Percentiles rank a stretch among this genome's conserved stretches.
phyloP scores from a whole-genome alignment of 2,329 filamentous ascomycete species.

The Chaetomium sp. region DNA sequence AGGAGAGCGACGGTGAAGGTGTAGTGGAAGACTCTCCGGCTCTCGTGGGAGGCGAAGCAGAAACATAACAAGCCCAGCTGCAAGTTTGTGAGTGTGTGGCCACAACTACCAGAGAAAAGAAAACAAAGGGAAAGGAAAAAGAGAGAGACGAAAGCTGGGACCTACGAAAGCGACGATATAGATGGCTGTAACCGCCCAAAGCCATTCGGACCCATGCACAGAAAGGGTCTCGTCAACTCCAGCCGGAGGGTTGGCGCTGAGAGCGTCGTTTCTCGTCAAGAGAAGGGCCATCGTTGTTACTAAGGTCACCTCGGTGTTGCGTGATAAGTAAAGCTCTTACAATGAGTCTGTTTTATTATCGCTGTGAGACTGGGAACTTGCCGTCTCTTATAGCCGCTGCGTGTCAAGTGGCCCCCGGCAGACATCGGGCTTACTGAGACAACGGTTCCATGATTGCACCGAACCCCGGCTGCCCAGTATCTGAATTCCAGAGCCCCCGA shows the following conservation, averaged over 20 bases:
- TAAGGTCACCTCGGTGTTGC: neutral
- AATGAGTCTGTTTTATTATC: too few relatives aligned
- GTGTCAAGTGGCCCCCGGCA: too few relatives aligned
- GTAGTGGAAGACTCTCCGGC: neutral
- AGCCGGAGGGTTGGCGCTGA: neutral
- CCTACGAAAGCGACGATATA: neutral
- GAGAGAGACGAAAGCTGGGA: neutral
- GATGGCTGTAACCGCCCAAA: neutral
- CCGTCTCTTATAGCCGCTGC: too few relatives aligned
- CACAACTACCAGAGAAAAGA: neutral
- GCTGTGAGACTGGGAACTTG: too few relatives aligned
- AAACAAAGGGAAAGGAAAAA: neutral
- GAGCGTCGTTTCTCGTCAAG: neutral
- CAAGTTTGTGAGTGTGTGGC: neutral
- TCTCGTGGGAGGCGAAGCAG: neutral
- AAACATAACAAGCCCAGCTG: neutral
- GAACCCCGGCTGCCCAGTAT: too few relatives aligned
- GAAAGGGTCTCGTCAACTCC: neutral
- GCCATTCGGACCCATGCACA: neutral
- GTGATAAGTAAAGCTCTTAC: too few relatives aligned
- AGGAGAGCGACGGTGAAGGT: neutral
- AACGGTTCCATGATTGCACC: too few relatives aligned
- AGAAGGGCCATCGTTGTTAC: neutral
- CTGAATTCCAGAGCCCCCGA: too few relatives aligned
- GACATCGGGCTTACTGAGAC: too few relatives aligned